phyloP scores from a whole-genome alignment of 2,329 filamentous ascomycete species.

The Dendryphion nanum region DNA sequence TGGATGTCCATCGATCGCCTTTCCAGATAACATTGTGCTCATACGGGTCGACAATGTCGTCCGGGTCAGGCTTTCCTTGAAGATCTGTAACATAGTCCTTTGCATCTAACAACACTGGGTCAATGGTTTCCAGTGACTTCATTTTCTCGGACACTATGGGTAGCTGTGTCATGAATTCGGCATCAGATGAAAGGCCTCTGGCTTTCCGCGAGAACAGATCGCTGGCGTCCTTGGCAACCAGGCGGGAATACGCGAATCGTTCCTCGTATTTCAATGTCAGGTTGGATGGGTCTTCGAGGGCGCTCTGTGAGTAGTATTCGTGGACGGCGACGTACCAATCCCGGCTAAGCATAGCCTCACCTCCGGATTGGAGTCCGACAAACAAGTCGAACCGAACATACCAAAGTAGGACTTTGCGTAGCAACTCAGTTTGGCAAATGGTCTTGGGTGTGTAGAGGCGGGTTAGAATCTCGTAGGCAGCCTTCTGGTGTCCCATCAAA shows the following conservation, averaged over 20 bases:
- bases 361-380: slow-evolving; percentile 77
- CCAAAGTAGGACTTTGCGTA: slow-evolving; percentile 79
- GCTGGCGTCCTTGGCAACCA: slow-evolving; percentile 78
- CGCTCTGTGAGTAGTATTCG: slow-evolving; percentile 61
- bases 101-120: slow-evolving; percentile 61
- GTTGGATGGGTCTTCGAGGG: slow-evolving; percentile 59
- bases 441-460: slow-evolving; percentile 75
- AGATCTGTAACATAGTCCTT: slow-evolving; percentile 65
- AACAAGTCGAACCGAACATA: slow-evolving; percentile 87
- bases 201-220: slow-evolving; percentile 70
- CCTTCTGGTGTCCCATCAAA: slow-evolving; percentile 86
- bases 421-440: slow-evolving; percentile 67
- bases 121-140: slow-evolving; percentile 52
- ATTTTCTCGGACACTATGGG: slow-evolving; percentile 44
- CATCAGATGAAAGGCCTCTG: slow-evolving; percentile 61
- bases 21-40: slow-evolving; percentile 64
- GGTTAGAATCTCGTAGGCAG: slow-evolving; percentile 77
- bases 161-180: slow-evolving; percentile 65
- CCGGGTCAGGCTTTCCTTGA: slow-evolving; percentile 52
- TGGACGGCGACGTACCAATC: slow-evolving; percentile 74
- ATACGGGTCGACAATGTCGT: slow-evolving; percentile 74
- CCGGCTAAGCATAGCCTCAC: slow-evolving; percentile 68
- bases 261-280: slow-evolving; percentile 66
- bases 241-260: slow-evolving; percentile 63
- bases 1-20: slow-evolving; percentile 71